Conservation (phyloP, 306 rosid genomes). For the Canavalia gladiata region DNA sequence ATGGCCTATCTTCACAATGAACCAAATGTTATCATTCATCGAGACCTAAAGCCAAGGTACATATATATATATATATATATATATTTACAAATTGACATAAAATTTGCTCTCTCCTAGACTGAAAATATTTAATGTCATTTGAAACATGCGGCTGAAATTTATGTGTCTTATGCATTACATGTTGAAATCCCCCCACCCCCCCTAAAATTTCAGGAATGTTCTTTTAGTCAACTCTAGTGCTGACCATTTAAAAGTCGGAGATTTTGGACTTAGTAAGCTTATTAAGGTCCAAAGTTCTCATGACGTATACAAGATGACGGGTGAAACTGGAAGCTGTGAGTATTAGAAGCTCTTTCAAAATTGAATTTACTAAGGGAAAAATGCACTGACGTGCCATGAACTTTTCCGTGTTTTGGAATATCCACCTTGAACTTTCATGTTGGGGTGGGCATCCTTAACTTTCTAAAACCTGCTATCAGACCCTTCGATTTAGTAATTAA, state of each 20-base stretch:
- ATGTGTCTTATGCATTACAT: slow-evolving; percentile 26
- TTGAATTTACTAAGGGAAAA: slow-evolving; percentile 6
- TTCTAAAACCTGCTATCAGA: not conserved
- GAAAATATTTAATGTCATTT: slow-evolving; percentile 22
- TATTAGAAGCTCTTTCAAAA: slow-evolving; percentile 41
- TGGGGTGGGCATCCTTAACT: not conserved
- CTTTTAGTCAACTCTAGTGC: slow-evolving; percentile 85
- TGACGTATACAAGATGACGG: slow-evolving; percentile 96
- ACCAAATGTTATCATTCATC: slow-evolving; percentile 89
- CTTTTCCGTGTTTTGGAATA: slow-evolving; percentile 24
- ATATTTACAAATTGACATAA: slow-evolving; percentile 33
- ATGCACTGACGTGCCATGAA: slow-evolving; percentile 19
- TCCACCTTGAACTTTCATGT: slow-evolving; percentile 15
- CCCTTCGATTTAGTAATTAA: not conserved
- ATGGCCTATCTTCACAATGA: slow-evolving; percentile 98
- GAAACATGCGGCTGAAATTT: slow-evolving; percentile 38
- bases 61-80: not conserved
- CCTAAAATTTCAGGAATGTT: slow-evolving; percentile 75
- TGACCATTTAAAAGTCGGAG: slow-evolving; percentile 93
- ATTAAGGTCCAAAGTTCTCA: slow-evolving; percentile 83
- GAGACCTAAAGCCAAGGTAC: slow-evolving; percentile 94
- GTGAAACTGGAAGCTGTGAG: slow-evolving; percentile 98
- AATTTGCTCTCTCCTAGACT: slow-evolving; percentile 12
- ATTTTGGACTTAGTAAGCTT: slow-evolving; percentile 95
- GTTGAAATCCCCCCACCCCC: slow-evolving; percentile 8